phyloP scores from a whole-genome alignment of 345 rosid species.

The Eucalyptus microcorys region DNA sequence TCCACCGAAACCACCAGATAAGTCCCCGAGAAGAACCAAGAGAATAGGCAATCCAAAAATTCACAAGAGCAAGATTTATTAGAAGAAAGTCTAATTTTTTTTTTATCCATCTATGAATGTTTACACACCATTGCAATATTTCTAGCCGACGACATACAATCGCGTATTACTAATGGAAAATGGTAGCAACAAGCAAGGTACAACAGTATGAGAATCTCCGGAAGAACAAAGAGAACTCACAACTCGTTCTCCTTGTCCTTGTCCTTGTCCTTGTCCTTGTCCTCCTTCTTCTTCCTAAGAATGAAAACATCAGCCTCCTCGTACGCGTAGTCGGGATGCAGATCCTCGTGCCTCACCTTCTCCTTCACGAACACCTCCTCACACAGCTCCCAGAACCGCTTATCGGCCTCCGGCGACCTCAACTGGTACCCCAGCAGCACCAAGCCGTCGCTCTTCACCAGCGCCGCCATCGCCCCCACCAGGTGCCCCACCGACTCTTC shows the following conservation, averaged over 20 bases:
- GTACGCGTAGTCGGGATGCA: slow-evolving; percentile 70
- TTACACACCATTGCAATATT: not conserved
- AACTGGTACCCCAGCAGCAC: slow-evolving; percentile 73
- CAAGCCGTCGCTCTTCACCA: slow-evolving; percentile 65
- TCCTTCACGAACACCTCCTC: slow-evolving; percentile 50
- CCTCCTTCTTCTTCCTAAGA: slow-evolving; percentile 44
- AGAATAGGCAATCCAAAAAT: not conserved
- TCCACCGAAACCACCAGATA: not conserved
- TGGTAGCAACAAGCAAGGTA: not conserved
- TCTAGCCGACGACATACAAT: not conserved
- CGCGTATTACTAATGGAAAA: not conserved
- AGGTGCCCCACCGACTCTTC: slow-evolving; percentile 55
- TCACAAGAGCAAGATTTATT: not conserved
- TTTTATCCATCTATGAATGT: not conserved
- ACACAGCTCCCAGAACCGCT: slow-evolving; percentile 69
- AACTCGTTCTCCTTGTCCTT: not conserved
- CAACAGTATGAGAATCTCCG: not conserved
- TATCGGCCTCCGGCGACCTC: slow-evolving; percentile 85
- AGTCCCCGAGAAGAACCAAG: not conserved
- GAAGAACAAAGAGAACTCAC: not conserved
- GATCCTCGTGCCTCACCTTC: slow-evolving; percentile 72
- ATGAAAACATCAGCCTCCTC: slow-evolving; percentile 80
- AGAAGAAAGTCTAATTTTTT: not conserved
- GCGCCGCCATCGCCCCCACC: slow-evolving; percentile 52
- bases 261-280: not conserved